Evolutionary conservation across 1,284 basidiomycete genomes (phyloP), one percentile per base, ranked within the genome.

Genomic region (Heterobasidion occidentale): DNA sequence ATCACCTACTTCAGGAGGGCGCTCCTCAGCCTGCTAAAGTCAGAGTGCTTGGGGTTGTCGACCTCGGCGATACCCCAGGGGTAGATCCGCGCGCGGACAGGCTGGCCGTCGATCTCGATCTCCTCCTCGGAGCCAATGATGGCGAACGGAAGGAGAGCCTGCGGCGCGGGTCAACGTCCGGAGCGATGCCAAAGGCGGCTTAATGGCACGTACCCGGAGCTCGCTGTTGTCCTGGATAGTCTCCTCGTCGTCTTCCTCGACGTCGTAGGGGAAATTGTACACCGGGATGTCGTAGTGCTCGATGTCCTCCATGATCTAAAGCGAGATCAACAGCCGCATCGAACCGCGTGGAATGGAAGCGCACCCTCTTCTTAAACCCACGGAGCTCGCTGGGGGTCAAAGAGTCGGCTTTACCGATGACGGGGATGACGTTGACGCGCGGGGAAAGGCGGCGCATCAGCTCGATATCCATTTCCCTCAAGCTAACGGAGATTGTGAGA

Each of bases 201-300:
- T n/a, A 12, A 17, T 52, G 8, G 5, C 38, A 70, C 79, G 60
- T 67, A 91, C 90, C 55, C 94, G 82, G 57, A 98, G 85, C 70
- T 96, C 94, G 66, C 89, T 90, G 77, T 99, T 99, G 74, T 99
- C 97, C 66, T 92, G 88, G 61, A 99, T 95, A 4, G 96, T 98
- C 67, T 99, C 97, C 69, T 98, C 95, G 69, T 99, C 97, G 67
- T 99, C 93, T 74, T 99, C 97, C 72, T 99, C 97, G 20, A 94
- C 88, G 65, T 99, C 97, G 71, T 97, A 99, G 0, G 97, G 97
- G 83, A 99, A 99, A 78, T 99, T 99, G 81, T 99, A 99, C 49
- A 99, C 90, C 7, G 97, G 96, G 64, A 99, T 99, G 63, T 90
- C 88, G 70, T 99, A 98, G 77, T 98, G 84, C 69, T 98, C 96